These are phyloP conservation scores for Saturnispora hagleri DNA, from an alignment of 805 yeast genomes.

Conservation along the genomic window DNA sequence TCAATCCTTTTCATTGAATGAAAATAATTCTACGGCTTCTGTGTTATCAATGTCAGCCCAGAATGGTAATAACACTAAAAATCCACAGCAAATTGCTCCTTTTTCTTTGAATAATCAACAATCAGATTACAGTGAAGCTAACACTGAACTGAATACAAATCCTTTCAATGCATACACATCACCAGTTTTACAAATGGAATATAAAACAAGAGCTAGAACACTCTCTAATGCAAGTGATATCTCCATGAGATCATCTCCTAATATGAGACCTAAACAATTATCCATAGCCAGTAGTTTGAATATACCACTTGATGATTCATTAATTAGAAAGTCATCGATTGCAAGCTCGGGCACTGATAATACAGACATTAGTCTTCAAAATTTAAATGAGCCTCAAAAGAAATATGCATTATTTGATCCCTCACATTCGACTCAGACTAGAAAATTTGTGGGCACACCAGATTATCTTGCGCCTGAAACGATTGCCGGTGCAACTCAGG, in stretches of 20 bases:
- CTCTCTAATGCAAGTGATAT: slow-evolving; percentile 33
- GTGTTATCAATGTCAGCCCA: background rate
- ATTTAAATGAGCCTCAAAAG: slow-evolving; percentile 24
- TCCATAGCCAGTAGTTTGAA: slow-evolving; percentile 5
- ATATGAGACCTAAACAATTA: slow-evolving; percentile 37
- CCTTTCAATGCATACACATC: background rate
- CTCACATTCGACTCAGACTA: slow-evolving; percentile 33
- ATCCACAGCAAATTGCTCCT: slow-evolving; percentile 1
- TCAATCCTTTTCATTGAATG: slow-evolving; percentile 3
- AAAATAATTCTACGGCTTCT: background rate
- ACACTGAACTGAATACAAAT: background rate
- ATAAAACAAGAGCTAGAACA: slow-evolving; percentile 14
- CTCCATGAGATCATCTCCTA: slow-evolving; percentile 35
- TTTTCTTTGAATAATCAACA: slow-evolving; percentile 4
- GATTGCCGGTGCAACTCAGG: slow-evolving; percentile 74
- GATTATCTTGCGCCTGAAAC: slow-evolving; percentile 97
- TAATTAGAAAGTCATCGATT: slow-evolving; percentile 23
- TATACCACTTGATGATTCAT: background rate
- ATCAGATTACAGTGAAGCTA: background rate
- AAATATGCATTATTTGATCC: slow-evolving; percentile 69
- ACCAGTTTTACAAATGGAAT: slow-evolving; percentile 12
- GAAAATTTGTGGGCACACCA: slow-evolving; percentile 90
- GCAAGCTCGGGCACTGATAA: slow-evolving; percentile 4
- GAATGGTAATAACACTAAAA: background rate
- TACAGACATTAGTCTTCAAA: background rate